These are phyloP conservation scores for Geranium brycei DNA, from an alignment of 345 rosid genomes.

Conservation along the genomic window DNA sequence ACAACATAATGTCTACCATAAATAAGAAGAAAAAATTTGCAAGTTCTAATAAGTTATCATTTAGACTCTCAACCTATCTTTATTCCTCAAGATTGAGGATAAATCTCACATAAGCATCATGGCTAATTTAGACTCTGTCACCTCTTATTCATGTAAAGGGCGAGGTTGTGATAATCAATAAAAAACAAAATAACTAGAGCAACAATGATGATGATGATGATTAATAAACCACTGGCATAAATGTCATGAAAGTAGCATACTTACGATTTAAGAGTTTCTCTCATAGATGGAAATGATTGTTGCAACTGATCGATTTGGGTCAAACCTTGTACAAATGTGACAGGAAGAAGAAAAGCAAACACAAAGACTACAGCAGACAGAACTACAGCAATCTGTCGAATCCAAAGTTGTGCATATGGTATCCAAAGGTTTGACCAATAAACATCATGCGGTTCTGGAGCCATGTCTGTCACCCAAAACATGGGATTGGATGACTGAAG, in stretches of 20 bases:
- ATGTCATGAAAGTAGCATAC: constrained; percentile 13
- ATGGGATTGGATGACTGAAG: constrained; percentile 84
- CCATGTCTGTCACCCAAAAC: constrained; percentile 83
- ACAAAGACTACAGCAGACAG: constrained; percentile 55
- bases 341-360: constrained; percentile 68
- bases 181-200: too few species aligned
- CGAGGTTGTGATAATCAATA: too few species aligned
- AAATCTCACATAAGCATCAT: too few species aligned
- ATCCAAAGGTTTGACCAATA: constrained; percentile 79
- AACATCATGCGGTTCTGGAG: constrained; percentile 91
- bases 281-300: constrained; percentile 23
- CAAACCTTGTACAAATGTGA: constrained; percentile 66
- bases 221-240: too few species aligned
- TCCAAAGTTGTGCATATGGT: constrained; percentile 77
- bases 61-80: too few species aligned
- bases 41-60: not conserved
- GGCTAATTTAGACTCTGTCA: too few species aligned
- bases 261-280: constrained; percentile 44
- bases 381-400: constrained; percentile 55
- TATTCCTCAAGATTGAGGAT: too few species aligned
- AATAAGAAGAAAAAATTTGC: not conserved
- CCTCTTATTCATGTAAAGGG: too few species aligned
- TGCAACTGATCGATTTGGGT: constrained; percentile 53
- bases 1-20: too few species aligned
- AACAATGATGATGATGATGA: too few species aligned